Conservation (phyloP, 2,329 filamentous ascomycete genomes). For the Metarhizium brunneum region DNA sequence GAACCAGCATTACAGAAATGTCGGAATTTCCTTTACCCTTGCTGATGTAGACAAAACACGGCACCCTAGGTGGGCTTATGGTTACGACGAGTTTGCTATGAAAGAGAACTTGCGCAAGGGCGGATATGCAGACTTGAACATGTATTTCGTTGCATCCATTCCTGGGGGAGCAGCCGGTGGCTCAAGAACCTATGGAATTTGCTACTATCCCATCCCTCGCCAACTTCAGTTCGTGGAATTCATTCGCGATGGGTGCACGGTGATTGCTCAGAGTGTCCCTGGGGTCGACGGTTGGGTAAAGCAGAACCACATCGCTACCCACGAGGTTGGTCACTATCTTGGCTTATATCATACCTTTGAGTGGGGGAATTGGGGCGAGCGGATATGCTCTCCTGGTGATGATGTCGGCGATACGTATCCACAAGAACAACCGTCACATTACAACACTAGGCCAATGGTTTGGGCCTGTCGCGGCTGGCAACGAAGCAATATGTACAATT, state of each 20-base stretch:
- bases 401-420: not conserved
- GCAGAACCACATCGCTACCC: not conserved
- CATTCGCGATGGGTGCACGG: not conserved
- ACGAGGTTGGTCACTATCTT: not conserved
- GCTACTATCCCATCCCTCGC: not conserved
- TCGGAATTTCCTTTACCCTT: not conserved
- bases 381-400: not conserved
- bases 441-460: accelerated
- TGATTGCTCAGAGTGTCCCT: not conserved
- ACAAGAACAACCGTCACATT: not conserved
- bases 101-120: not conserved
- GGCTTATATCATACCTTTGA: not conserved
- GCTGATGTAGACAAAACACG: too few relatives aligned
- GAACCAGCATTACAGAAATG: not conserved
- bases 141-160: not conserved
- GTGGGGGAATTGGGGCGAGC: not conserved
- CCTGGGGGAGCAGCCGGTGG: not conserved
- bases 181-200: not conserved
- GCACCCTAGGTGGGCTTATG: not conserved
- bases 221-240: not conserved
- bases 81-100: not conserved
- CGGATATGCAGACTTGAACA: not conserved
- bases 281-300: not conserved
- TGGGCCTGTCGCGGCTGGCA: not conserved
- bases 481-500: not conserved